A percentile compares a stretch with the other conserved stretches of the same genome.
phyloP scores from a whole-genome alignment of 2,329 filamentous ascomycete genomes.

The Ceratocystiopsis minuta region DNA sequence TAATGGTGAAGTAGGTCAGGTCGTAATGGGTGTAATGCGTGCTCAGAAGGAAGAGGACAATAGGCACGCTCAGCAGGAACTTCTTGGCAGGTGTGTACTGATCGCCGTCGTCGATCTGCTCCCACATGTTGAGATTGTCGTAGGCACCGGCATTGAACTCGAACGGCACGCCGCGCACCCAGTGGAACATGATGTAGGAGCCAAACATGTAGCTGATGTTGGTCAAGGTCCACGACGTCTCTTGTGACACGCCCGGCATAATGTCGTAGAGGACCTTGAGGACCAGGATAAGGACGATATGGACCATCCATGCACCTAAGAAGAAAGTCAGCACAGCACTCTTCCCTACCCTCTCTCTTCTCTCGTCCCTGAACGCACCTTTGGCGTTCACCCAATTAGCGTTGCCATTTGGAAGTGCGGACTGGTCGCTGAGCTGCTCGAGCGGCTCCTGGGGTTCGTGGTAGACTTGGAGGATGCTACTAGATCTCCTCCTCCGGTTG shows the following conservation, averaged over 20 bases:
- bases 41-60: conserved; percentile 85
- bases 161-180: conserved; percentile 91
- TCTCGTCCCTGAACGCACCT: conserved; percentile 38
- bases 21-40: conserved; percentile 99
- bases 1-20: conserved; percentile 90
- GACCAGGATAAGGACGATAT: conserved; percentile 76
- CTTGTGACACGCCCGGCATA: conserved; percentile 87
- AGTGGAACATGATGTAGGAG: conserved; percentile 99
- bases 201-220: conserved; percentile 99
- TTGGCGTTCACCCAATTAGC: conserved; percentile 99
- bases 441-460: conserved; percentile 92
- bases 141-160: conserved; percentile 98
- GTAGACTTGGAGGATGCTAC: conserved; percentile 82
- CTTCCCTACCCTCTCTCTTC: too few relatives aligned
- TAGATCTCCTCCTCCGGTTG: conserved; percentile 79
- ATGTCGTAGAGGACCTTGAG: conserved; percentile 97
- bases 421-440: conserved; percentile 95
- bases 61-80: conserved; percentile 86
- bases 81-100: conserved; percentile 99
- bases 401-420: conserved; percentile 84
- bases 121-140: conserved; percentile 99
- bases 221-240: conserved; percentile 95
- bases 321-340: neutral
- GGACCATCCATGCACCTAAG: conserved; percentile 90
- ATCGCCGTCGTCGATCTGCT: conserved; percentile 97